Base-by-base conservation (phyloP, 225 moss, liverwort and hornwort species). In the Sphagnum tenellum region DNA sequence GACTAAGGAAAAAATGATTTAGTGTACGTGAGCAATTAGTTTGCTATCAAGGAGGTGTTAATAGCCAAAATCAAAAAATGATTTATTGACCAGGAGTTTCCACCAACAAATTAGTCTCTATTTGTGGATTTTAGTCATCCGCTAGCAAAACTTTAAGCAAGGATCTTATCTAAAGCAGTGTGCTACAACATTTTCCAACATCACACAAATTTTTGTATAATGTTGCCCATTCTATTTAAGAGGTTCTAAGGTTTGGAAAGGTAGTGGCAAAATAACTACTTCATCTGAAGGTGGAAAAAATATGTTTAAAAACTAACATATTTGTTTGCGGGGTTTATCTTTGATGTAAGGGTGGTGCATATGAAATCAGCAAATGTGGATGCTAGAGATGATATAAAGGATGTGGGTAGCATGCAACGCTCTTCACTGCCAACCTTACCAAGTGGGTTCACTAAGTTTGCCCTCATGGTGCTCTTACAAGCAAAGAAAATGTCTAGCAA, bases 81-180 rank as follows among this genome's bases (percentile, higher is more conserved):
- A 50, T 98, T 98, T 48, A 98, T 93, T 68, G 96, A 98, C 70
- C 90, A 98, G 73, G 96, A 98, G 70, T 98, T 98, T 82, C 96
- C 96, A 48, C 96, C 93, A 61, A 82, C 76, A 61, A 83, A 89
- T 71, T 81, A 87, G 47, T 98, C 92, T 9, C 72, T 98, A 10
- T 93, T 93, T 80, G 90, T 98, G 7, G 89, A 98, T 71, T 74
- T 83, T 47, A 76, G 81, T 50, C 72, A 93, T 71, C 96, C 96
- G 46, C 80, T 88, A 70, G 76, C 90, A 55, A 98, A 98, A 72
- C 88, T 93, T 59, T 89, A 96, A 88, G 95, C 75, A 71, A 69
- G 80, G 7, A 0, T 29, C 29, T 29, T 29, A 29, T 29, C 29
- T 29, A 29, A 29, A 29, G 29, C 29, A 29, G 1, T 29, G 29